phyloP scores from a whole-genome alignment of 768 basidiomycete genomes.

The Boletus rex-veris region DNA sequence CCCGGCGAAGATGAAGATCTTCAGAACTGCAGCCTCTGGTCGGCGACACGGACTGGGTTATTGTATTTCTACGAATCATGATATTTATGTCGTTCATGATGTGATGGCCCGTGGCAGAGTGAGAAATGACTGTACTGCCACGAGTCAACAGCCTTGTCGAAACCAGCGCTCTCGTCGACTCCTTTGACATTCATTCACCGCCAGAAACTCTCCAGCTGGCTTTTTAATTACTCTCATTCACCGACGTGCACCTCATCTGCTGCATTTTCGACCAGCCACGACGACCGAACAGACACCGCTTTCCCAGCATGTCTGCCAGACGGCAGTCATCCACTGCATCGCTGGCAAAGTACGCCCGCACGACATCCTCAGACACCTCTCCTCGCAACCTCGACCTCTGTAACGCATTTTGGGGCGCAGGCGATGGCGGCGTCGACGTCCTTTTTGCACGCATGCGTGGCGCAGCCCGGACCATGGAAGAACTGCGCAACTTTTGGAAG shows the following conservation, averaged over 20 bases:
- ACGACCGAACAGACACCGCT: conserved; percentile 11
- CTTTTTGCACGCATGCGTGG: conserved; percentile 88
- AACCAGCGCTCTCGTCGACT: no score
- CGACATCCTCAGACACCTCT: conserved; percentile 42
- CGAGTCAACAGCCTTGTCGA: no score
- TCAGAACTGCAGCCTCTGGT: no score
- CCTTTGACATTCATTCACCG: no score
- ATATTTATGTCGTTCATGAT: no score
- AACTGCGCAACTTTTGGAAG: conserved; percentile 85
- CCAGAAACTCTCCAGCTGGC: no score
- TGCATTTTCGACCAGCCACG: conserved; percentile 11
- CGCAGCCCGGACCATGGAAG: conserved; percentile 82
- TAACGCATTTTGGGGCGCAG: conserved; percentile 92
- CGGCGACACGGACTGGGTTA: no score
- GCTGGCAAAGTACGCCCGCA: conserved; percentile 63
- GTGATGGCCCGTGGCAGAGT: no score
- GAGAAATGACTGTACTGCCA: no score
- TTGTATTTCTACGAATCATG: no score
- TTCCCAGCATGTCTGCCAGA: conserved; percentile 58
- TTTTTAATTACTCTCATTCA: neutral
- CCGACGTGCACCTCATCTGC: conserved; percentile 19
- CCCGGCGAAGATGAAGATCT: no score
- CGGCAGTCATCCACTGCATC: conserved; percentile 83
- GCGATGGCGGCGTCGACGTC: conserved; percentile 87
- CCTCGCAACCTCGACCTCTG: conserved; percentile 79